Evolutionary conservation across 192 early-diverging fungal genomes (phyloP).

Genomic region (Glomus cerebriforme): DNA sequence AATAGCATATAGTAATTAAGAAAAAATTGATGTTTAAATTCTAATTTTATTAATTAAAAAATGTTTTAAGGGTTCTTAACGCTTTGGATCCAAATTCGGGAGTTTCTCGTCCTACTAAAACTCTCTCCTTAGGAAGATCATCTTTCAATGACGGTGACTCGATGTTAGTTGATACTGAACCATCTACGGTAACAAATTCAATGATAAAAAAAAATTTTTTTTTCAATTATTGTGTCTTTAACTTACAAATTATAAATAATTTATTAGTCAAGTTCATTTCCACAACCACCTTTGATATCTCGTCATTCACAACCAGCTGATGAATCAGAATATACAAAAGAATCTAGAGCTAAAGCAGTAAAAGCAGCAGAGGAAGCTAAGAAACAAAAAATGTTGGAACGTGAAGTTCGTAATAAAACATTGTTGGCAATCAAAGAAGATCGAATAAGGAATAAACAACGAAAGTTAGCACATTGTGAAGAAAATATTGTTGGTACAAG

Average conservation of each 20-base stretch:
- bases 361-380: neutral
- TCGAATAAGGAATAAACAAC: neutral
- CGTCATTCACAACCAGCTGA: constrained; percentile 1
- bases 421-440: constrained; percentile 13
- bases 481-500: neutral
- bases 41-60: neutral
- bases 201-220: too few relatives aligned
- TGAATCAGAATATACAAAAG: neutral
- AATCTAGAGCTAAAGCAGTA: constrained; percentile 1
- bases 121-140: neutral
- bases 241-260: neutral
- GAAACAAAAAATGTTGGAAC: neutral
- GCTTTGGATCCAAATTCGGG: neutral
- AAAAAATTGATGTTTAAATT: neutral
- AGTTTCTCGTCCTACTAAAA: neutral
- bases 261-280: neutral
- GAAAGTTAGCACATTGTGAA: neutral
- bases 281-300: neutral
- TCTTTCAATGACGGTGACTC: neutral
- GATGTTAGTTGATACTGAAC: too few relatives aligned
- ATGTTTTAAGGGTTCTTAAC: neutral
- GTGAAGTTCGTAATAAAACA: constrained; percentile 3
- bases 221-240: neutral
- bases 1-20: neutral
- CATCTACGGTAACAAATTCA: too few relatives aligned